Conservation (phyloP, 2,329 filamentous ascomycete species). For the Sporothrix humicola region DNA sequence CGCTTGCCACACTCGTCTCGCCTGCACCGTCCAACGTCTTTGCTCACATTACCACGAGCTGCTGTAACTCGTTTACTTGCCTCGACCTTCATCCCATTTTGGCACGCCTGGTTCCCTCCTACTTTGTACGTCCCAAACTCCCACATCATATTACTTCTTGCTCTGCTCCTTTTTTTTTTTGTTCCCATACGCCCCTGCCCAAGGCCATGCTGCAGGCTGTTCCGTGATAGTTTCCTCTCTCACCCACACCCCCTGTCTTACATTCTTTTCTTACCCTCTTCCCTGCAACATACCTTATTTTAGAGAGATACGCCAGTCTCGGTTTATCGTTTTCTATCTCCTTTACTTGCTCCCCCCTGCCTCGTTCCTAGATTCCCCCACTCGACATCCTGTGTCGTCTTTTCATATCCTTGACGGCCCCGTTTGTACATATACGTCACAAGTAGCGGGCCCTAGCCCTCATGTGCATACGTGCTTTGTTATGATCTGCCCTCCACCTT, state of each 20-base stretch:
- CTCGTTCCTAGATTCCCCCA: constrained; percentile 7
- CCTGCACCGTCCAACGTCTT: background rate
- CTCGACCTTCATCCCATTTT: background rate
- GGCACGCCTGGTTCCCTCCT: background rate
- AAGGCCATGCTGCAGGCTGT: background rate
- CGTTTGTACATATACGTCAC: constrained; percentile 7
- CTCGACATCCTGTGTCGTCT: background rate
- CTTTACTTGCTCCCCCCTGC: constrained; percentile 15
- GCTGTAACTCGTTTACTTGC: background rate
- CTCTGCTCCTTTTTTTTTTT: background rate
- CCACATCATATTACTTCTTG: background rate
- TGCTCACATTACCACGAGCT: background rate
- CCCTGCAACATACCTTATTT: constrained; percentile 25
- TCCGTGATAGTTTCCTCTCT: background rate
- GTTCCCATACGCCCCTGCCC: background rate
- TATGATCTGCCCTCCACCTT: constrained; percentile 8
- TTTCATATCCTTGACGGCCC: background rate
- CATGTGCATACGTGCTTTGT: constrained; percentile 17
- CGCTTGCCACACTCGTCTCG: constrained; percentile 11
- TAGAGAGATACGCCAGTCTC: constrained; percentile 24
- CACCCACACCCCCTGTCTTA: constrained; percentile 12
- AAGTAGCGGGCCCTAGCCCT: constrained; percentile 18
- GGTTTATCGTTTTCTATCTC: background rate
- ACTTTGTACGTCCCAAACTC: background rate
- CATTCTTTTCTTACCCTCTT: constrained; percentile 6